Percentiles rank a stretch among this genome's conserved stretches.
Evolutionary conservation across 2,329 filamentous ascomycete genomes (phyloP).

Genomic region (Aspergillus sp.): DNA sequence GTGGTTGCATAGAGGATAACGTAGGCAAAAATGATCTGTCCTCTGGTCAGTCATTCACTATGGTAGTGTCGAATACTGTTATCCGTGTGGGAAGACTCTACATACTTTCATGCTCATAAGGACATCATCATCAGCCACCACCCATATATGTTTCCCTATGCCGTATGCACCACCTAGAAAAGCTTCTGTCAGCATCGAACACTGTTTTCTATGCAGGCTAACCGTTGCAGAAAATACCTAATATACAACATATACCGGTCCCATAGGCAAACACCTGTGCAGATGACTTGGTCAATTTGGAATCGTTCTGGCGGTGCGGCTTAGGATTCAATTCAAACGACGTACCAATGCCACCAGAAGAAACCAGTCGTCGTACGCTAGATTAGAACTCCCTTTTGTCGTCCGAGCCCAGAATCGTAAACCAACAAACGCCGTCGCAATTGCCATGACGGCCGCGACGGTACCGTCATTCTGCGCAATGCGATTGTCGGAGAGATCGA

Average conservation of each 20-base stretch:
- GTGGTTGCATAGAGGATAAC: conserved; percentile 13
- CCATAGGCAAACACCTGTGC: conserved; percentile 9
- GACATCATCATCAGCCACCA: conserved; percentile 8
- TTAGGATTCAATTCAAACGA: not conserved
- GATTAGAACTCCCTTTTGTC: not conserved
- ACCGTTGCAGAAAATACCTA: not conserved
- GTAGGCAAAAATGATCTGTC: conserved; percentile 15
- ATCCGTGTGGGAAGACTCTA: not conserved
- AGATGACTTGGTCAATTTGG: not conserved
- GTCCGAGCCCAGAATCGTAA: conserved; percentile 12
- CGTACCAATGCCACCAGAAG: conserved; percentile 9
- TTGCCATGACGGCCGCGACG: conserved; percentile 7
- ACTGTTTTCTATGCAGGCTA: not conserved
- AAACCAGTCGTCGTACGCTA: conserved; percentile 13
- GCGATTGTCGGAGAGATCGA: conserved; percentile 7
- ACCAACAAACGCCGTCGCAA: conserved; percentile 10
- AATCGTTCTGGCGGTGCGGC: not conserved
- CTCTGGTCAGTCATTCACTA: not conserved
- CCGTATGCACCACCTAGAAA: conserved; percentile 12
- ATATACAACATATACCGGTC: conserved; percentile 10
- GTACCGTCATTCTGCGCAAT: conserved; percentile 9
- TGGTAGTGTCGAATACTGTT: no score
- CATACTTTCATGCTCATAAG: conserved; percentile 10
- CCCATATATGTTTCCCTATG: conserved; percentile 18
- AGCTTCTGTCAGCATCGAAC: not conserved